Conservation (phyloP, 192 early-diverging fungal genomes). For the Gryganskiella cystojenkinii region DNA sequence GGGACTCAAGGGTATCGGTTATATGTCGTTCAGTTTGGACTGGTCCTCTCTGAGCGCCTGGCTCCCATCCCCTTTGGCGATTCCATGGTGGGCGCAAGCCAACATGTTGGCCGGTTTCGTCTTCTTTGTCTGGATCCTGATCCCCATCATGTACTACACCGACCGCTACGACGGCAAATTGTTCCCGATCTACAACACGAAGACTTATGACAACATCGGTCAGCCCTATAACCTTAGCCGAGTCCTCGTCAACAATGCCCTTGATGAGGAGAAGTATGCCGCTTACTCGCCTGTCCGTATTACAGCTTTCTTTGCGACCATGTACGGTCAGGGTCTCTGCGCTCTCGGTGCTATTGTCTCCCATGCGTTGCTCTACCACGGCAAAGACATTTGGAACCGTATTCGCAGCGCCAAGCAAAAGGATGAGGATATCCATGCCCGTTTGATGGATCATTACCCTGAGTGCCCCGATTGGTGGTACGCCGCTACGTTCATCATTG, state of each 20-base stretch:
- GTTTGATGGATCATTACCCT: conserved; percentile 78
- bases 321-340: conserved; percentile 76
- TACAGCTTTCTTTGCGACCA: conserved; percentile 72
- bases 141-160: conserved; percentile 78
- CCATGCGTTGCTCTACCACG: conserved; percentile 71
- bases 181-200: conserved; percentile 77
- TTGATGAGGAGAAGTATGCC: conserved; percentile 67
- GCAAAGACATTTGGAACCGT: conserved; percentile 70
- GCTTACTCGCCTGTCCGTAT: conserved; percentile 73
- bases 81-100: conserved; percentile 77
- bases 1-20: conserved; percentile 72
- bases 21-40: conserved; percentile 78
- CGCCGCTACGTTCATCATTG: conserved; percentile 60
- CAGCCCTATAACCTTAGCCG: conserved; percentile 64
- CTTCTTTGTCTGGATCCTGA: conserved; percentile 80
- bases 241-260: conserved; percentile 64
- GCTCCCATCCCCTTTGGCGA: conserved; percentile 69
- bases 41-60: conserved; percentile 71
- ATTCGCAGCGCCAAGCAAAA: conserved; percentile 67
- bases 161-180: conserved; percentile 62
- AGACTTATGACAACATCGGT: conserved; percentile 66
- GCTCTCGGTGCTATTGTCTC: conserved; percentile 73
- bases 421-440: conserved; percentile 78
- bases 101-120: conserved; percentile 79
- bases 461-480: conserved; percentile 89